These are phyloP conservation scores for Moricandia arvensis DNA, from an alignment of 345 rosid species.

Conservation along the genomic window DNA sequence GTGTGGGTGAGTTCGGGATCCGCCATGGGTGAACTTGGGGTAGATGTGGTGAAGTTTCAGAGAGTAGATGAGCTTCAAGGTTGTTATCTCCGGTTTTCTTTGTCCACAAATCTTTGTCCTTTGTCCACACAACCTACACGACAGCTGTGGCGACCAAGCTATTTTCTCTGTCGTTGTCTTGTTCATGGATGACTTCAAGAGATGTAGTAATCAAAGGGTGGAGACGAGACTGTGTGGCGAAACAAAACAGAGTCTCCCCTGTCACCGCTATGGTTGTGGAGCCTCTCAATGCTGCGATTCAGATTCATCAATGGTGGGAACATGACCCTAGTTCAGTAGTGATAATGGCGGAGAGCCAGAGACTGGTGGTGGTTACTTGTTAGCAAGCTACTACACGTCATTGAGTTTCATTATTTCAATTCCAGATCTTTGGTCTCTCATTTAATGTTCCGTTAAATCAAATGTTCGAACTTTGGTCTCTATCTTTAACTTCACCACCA, in stretches of 20 bases:
- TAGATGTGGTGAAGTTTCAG: too few species aligned
- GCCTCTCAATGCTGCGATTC: constrained; percentile 20
- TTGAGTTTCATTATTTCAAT: constrained; percentile 85
- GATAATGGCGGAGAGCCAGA: constrained; percentile 45
- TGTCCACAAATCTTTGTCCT: too few species aligned
- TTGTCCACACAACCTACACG: too few species aligned
- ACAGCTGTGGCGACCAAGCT: too few species aligned
- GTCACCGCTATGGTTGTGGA: constrained; percentile 21
- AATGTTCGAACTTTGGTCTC: constrained; percentile 48
- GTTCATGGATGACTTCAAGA: too few species aligned
- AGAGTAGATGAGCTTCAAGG: too few species aligned
- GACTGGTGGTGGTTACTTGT: constrained; percentile 65
- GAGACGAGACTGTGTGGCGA: too few species aligned
- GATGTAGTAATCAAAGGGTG: too few species aligned
- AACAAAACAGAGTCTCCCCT: constrained; percentile 20
- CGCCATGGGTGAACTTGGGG: too few species aligned
- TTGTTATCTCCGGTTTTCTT: constrained; percentile 27
- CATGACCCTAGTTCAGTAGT: constrained; percentile 40
- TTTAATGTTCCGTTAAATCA: constrained; percentile 92
- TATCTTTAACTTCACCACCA: background rate
- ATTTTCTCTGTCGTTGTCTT: too few species aligned
- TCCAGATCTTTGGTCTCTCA: constrained; percentile 96
- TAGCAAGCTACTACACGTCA: constrained; percentile 92
- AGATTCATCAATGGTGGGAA: too few species aligned
- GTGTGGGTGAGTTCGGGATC: too few species aligned